These are phyloP conservation scores for Aspergillus mulundensis DNA, from an alignment of 495 filamentous ascomycete species.

Conservation along the genomic window DNA sequence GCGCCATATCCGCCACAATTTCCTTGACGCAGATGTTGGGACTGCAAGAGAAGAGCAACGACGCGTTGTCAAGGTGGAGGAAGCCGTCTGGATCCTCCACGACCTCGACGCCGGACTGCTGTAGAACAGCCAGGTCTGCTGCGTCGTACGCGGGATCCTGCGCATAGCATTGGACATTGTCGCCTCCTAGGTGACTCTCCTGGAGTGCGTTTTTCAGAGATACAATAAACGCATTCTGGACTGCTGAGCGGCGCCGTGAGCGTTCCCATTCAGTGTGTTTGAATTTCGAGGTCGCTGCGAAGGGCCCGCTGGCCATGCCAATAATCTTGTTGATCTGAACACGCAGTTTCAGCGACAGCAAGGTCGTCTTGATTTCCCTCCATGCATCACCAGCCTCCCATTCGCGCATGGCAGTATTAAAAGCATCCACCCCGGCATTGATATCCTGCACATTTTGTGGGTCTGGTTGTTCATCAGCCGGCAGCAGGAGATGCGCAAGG, in stretches of 20 bases:
- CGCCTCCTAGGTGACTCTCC: background rate
- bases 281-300: background rate
- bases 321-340: slow-evolving; percentile 16
- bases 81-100: slow-evolving; percentile 27
- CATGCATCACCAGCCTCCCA: background rate
- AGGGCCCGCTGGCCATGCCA: slow-evolving; percentile 18
- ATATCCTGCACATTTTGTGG: no score
- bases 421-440: no score
- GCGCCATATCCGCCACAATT: slow-evolving; percentile 27
- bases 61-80: slow-evolving; percentile 22
- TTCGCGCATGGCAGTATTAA: no score
- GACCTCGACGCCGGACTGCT: slow-evolving; percentile 5
- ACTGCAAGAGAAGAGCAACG: slow-evolving; percentile 22
- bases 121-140: slow-evolving; percentile 16
- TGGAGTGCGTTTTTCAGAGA: background rate
- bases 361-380: background rate
- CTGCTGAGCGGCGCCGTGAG: background rate
- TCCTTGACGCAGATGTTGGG: slow-evolving; percentile 25
- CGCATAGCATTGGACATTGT: slow-evolving; percentile 10
- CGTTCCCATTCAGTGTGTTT: background rate
- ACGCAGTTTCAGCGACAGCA: background rate
- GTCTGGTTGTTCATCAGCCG: no score
- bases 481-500: background rate
- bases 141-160: slow-evolving; percentile 27
- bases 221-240: slow-evolving; percentile 6